Conservation (phyloP, 768 basidiomycete genomes). For the Amanita thiersii region DNA sequence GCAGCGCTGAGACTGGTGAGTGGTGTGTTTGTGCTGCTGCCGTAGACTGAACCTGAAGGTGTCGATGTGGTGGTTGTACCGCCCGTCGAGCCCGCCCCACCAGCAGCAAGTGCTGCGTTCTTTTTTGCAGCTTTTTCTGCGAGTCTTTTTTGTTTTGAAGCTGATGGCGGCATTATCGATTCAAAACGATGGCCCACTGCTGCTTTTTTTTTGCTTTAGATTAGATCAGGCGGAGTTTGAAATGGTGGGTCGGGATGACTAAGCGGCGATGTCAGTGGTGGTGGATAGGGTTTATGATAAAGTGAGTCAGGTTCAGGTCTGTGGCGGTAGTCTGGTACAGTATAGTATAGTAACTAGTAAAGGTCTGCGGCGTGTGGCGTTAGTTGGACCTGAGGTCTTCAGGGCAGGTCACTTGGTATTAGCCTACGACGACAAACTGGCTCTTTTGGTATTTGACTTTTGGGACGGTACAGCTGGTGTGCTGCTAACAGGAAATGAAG, state of each 20-base stretch:
- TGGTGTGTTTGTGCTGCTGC: conserved; percentile 66
- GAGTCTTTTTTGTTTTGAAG: conserved; percentile 87
- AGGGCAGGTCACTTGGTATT: conserved; percentile 3
- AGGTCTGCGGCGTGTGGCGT: too few species aligned
- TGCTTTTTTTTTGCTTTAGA: too few species aligned
- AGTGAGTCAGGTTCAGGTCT: too few species aligned
- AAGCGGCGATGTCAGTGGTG: too few species aligned
- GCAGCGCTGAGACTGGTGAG: conserved; percentile 77
- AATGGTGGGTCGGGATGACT: too few species aligned
- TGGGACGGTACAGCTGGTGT: too few species aligned
- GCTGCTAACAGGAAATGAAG: too few species aligned
- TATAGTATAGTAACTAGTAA: too few species aligned
- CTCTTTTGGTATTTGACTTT: too few species aligned
- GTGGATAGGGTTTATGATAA: too few species aligned
- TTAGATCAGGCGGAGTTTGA: conserved; percentile 28
- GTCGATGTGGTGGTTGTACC: conserved; percentile 45
- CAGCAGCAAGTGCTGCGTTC: conserved; percentile 31
- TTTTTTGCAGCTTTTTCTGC: conserved; percentile 91
- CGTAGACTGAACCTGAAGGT: conserved; percentile 60
- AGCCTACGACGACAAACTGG: too few species aligned
- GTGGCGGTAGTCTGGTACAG: too few species aligned
- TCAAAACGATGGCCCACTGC: conserved; percentile 15
- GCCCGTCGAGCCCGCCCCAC: conserved; percentile 26
- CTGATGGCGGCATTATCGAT: conserved; percentile 60
- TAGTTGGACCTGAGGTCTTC: background rate